A percentile compares a stretch with the other conserved stretches of the same genome.
phyloP scores from a whole-genome alignment of 495 filamentous ascomycete genomes.

The Hypoxylon cercidicola region DNA sequence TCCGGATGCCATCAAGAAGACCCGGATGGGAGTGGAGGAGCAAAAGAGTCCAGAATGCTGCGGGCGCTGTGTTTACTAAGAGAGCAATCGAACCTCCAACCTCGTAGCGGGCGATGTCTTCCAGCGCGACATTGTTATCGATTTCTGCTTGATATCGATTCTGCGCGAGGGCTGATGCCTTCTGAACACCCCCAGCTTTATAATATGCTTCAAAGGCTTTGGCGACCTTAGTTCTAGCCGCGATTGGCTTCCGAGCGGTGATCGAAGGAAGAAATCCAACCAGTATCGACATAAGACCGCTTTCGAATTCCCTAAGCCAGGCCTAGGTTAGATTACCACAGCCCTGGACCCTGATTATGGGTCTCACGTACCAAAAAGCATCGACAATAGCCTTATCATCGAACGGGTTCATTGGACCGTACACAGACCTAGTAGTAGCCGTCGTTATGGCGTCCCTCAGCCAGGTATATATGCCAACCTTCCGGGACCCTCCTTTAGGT shows the following conservation, averaged over 20 bases:
- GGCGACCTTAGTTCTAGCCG: constrained; percentile 49
- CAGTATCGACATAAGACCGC: constrained; percentile 49
- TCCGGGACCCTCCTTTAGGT: constrained; percentile 14
- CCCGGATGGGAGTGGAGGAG: constrained; percentile 51
- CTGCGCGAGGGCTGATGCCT: constrained; percentile 48
- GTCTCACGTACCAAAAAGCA: constrained; percentile 56
- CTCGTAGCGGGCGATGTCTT: constrained; percentile 58
- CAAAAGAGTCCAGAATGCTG: constrained; percentile 59
- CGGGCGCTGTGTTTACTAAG: constrained; percentile 59
- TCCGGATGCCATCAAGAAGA: constrained; percentile 43
- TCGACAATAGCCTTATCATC: constrained; percentile 50
- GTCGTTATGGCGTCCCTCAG: constrained; percentile 54
- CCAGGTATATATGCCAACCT: constrained; percentile 47
- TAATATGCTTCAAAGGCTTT: constrained; percentile 58
- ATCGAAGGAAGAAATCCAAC: constrained; percentile 51
- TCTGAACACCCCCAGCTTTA: constrained; percentile 41
- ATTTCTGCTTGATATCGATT: constrained; percentile 41
- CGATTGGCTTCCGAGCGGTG: constrained; percentile 53
- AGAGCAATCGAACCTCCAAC: constrained; percentile 51
- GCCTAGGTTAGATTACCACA: neutral
- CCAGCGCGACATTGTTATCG: constrained; percentile 47
- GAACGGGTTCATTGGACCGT: constrained; percentile 63
- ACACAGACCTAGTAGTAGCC: constrained; percentile 61
- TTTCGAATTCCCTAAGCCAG: constrained; percentile 56
- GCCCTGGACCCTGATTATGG: neutral